Evolutionary conservation across 176 grass and related monocot species (phyloP).

Genomic region (Secale cereale): DNA sequence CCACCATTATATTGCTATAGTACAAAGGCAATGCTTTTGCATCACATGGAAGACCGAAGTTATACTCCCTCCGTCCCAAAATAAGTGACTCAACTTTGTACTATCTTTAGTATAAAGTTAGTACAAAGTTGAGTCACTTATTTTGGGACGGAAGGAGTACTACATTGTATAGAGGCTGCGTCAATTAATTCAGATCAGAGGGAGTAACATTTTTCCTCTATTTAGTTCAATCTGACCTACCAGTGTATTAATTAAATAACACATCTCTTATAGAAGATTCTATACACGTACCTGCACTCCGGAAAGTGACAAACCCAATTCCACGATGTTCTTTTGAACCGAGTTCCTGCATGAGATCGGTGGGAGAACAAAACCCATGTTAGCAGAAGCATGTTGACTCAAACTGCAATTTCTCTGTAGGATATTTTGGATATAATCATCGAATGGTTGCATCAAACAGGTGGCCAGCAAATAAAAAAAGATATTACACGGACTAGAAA

Average conservation of each 20-base stretch:
- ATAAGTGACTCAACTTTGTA: too few species aligned
- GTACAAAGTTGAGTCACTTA: too few species aligned
- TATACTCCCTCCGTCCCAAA: background rate
- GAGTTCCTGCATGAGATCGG: slow-evolving; percentile 47
- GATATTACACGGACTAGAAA: background rate
- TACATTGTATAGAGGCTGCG: too few species aligned
- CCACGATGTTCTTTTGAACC: slow-evolving; percentile 73
- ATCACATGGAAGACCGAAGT: background rate
- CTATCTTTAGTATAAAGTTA: too few species aligned
- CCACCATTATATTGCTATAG: background rate
- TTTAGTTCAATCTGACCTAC: background rate
- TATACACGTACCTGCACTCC: slow-evolving; percentile 48
- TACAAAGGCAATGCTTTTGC: background rate
- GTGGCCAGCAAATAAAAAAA: background rate
- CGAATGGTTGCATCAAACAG: background rate
- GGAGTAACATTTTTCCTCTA: background rate
- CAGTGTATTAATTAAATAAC: slow-evolving; percentile 6
- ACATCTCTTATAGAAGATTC: slow-evolving; percentile 4
- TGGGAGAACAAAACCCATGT: background rate
- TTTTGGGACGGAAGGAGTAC: too few species aligned
- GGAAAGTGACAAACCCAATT: slow-evolving; percentile 82
- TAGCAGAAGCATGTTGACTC: slow-evolving; percentile 17
- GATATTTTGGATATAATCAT: background rate
- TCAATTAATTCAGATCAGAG: too few species aligned
- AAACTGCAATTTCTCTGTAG: background rate